These are phyloP conservation scores for Alternaria ethzedia DNA, from an alignment of 2,329 filamentous ascomycete genomes.

Conservation along the genomic window DNA sequence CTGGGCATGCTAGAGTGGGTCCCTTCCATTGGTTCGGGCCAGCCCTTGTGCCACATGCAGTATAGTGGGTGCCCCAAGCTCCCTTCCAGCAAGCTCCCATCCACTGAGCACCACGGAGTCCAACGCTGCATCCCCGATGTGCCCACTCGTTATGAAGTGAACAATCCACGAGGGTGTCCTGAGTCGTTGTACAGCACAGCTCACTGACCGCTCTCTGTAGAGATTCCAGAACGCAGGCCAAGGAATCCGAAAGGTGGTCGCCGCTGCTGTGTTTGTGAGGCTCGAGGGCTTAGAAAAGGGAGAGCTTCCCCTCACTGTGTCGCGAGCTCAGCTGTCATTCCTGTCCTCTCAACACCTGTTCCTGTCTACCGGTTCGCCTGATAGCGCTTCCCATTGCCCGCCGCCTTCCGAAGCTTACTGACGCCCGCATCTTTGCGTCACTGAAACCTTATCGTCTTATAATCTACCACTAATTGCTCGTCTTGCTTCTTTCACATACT, in stretches of 20 bases:
- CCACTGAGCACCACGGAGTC: slow-evolving; percentile 14
- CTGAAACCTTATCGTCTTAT: slow-evolving; percentile 4
- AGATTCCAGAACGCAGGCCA: slow-evolving; percentile 11
- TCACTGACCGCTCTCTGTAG: slow-evolving; percentile 15
- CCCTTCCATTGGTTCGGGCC: slow-evolving; percentile 19
- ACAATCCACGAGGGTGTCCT: slow-evolving; percentile 1
- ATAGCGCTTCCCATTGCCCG: slow-evolving; percentile 3
- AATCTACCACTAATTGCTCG: slow-evolving; percentile 2
- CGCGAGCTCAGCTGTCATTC: slow-evolving; percentile 4
- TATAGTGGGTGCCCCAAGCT: slow-evolving; percentile 10
- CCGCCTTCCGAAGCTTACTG: slow-evolving; percentile 6
- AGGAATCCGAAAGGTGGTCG: not conserved
- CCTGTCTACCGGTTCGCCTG: not conserved
- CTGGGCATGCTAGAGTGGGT: slow-evolving; percentile 9
- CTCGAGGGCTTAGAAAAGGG: slow-evolving; percentile 15
- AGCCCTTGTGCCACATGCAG: not conserved
- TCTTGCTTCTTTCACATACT: not conserved
- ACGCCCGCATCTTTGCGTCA: not conserved
- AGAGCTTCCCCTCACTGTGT: slow-evolving; percentile 21
- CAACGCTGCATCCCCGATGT: slow-evolving; percentile 17
- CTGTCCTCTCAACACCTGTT: slow-evolving; percentile 6
- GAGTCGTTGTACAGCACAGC: slow-evolving; percentile 6
- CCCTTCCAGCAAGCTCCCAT: slow-evolving; percentile 1
- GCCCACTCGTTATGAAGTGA: slow-evolving; percentile 9
- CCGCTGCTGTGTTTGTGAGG: slow-evolving; percentile 1